phyloP scores from a whole-genome alignment of 306 rosid species.

The Cyamopsis tetragonoloba region DNA sequence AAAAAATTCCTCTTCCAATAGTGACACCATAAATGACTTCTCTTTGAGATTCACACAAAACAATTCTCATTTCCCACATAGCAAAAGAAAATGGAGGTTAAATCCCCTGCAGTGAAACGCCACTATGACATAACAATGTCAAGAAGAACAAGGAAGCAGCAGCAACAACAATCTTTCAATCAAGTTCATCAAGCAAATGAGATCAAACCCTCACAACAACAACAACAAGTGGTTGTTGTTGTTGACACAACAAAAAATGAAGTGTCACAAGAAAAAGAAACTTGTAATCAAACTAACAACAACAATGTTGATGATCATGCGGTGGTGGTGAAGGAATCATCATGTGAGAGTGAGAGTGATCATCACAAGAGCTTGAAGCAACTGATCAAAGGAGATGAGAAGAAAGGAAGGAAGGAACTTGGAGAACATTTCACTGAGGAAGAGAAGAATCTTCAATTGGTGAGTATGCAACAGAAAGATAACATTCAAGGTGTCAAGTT shows the following conservation, averaged over 20 bases:
- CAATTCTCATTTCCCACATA: background rate
- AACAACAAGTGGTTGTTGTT: too few relatives aligned
- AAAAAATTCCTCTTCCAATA: constrained; percentile 1
- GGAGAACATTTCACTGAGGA: constrained; percentile 66
- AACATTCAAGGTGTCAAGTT: constrained; percentile 56
- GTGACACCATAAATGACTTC: constrained; percentile 14
- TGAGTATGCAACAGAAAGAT: constrained; percentile 45
- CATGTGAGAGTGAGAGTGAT: constrained; percentile 29
- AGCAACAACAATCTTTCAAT: constrained; percentile 19
- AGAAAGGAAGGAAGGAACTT: constrained; percentile 34
- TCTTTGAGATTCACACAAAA: background rate
- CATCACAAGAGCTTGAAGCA: constrained; percentile 75
- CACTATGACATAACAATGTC: constrained; percentile 77
- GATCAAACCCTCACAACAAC: too few relatives aligned
- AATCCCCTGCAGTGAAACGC: constrained; percentile 38
- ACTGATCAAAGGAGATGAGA: constrained; percentile 48
- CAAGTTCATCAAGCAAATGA: constrained; percentile 23
- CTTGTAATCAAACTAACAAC: background rate
- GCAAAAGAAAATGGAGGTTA: constrained; percentile 56
- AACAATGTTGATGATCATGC: too few relatives aligned
- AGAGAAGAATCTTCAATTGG: constrained; percentile 65
- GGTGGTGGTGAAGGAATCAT: too few relatives aligned
- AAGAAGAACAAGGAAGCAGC: constrained; percentile 75
- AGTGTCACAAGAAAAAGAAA: background rate
- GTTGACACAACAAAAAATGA: background rate